Percentiles rank a stretch among this genome's conserved stretches.
These are phyloP conservation scores for Ceratobasidium sp. DNA, from an alignment of 1,284 basidiomycete genomes.

Conservation along the genomic window DNA sequence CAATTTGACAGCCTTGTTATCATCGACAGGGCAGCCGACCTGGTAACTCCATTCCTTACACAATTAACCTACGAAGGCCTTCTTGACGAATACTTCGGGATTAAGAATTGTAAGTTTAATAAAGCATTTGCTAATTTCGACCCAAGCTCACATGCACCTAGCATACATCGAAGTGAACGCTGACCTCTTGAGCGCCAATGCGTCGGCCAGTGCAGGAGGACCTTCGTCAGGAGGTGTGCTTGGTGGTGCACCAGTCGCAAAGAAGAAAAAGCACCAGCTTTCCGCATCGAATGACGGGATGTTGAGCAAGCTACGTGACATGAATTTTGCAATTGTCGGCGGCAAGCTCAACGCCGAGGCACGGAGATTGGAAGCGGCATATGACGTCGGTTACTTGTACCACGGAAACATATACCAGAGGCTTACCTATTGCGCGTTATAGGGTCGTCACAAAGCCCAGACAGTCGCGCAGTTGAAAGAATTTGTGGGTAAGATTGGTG, in stretches of 20 bases:
- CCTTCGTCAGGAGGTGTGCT: constrained; percentile 32
- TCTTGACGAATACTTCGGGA: constrained; percentile 91
- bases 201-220: constrained; percentile 50
- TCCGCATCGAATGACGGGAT: constrained; percentile 81
- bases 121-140: neutral
- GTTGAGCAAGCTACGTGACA: constrained; percentile 82
- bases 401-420: constrained; percentile 44
- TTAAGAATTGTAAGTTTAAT: constrained; percentile 76
- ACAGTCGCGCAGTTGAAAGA: constrained; percentile 91
- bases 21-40: constrained; percentile 90
- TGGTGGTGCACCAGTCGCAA: constrained; percentile 61
- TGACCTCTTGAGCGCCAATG: constrained; percentile 64
- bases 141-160: constrained; percentile 47
- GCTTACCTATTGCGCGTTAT: neutral
- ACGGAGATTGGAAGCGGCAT: constrained; percentile 86
- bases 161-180: constrained; percentile 91
- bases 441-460: constrained; percentile 81
- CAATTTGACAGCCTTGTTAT: constrained; percentile 88
- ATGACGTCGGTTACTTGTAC: constrained; percentile 64
- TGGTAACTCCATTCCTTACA: constrained; percentile 94
- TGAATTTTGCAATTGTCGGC: constrained; percentile 95
- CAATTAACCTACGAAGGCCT: constrained; percentile 98
- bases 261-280: constrained; percentile 87
- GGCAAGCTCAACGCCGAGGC: constrained; percentile 83
- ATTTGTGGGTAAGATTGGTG: constrained; percentile 93